Percentiles rank a stretch among this genome's conserved stretches.
Evolutionary conservation across 1,284 basidiomycete genomes (phyloP).

Genomic region (Grifola frondosa): DNA sequence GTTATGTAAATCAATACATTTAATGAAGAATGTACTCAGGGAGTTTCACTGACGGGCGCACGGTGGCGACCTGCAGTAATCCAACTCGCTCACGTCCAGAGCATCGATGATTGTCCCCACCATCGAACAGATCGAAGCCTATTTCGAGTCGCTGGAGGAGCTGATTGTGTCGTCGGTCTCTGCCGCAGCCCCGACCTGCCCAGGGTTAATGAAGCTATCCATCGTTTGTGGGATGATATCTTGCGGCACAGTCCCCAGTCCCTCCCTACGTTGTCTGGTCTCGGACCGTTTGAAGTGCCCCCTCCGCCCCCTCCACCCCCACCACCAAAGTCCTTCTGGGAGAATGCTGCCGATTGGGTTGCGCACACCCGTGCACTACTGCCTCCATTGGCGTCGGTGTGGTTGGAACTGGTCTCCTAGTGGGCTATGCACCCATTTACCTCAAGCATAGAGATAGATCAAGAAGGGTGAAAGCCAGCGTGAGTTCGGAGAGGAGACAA

Average conservation of each 20-base stretch:
- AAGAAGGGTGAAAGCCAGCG: constrained; percentile 35
- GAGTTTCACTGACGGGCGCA: no score
- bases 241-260: constrained; percentile 71
- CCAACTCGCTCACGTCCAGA: no score
- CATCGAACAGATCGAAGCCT: constrained; percentile 69
- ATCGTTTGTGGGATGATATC: constrained; percentile 74
- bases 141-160: constrained; percentile 66
- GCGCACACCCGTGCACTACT: constrained; percentile 58
- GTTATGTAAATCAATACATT: no score
- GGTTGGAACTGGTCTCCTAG: constrained; percentile 58
- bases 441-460: constrained; percentile 22
- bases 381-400: constrained; percentile 52
- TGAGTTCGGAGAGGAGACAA: constrained; percentile 52
- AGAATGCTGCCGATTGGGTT: constrained; percentile 51
- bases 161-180: constrained; percentile 59
- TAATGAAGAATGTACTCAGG: no score
- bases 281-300: constrained; percentile 71
- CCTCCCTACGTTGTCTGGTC: constrained; percentile 58
- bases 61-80: no score
- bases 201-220: constrained; percentile 61
- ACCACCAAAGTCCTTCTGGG: constrained; percentile 43
- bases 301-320: constrained; percentile 56
- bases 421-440: constrained; percentile 45
- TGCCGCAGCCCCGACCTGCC: constrained; percentile 58
- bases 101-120: no score